Evolutionary conservation across 805 yeast species (phyloP), one percentile per base, ranked within the genome.

Genomic region (Candida xiaguanensis): DNA sequence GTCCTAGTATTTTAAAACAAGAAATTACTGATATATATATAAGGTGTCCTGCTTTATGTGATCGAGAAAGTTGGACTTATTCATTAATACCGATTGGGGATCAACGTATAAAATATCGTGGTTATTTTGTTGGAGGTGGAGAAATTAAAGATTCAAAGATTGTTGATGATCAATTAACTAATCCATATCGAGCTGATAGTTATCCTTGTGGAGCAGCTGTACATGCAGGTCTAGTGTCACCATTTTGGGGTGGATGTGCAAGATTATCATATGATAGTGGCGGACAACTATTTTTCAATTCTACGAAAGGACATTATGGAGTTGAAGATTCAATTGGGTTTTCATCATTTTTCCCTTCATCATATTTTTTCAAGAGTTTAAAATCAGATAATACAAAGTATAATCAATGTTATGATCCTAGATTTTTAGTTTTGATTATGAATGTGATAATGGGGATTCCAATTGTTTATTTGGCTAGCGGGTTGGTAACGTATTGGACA

Each of bases 1-100:
- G 96, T 59, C 60, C 55, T 1, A 74, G 78, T 0, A 22, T 31
- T 15, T 61, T 72, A 33, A 28, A 29, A n/a, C 20, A 11, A 3
- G 39, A 37, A 11, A 58, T 65, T 20, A 53, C 63, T 12, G 70
- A 67, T 34, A 70, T 82, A 19, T 58, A 74, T 3, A 70, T 89
- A 52, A 69, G 88, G 48, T 90, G 98, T 58, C 96, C 96, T 0
- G 95, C 96, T 0, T 64, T 89, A 24, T 90, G 98, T 61, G 88
- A 82, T 48, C 64, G 82, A 24, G 85, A 78, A 23, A 80, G 89
- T 26, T 78, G 85, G 80, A 74, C 87, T 0, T 90, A 80, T 56
- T 77, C 89, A 2, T 77, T 82, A 13, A 64, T 82, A 8, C 81
- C 90, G 0, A 86, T 87, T 0, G 97, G 96, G 0, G 72, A 72